Conservation (phyloP, 768 basidiomycete genomes). For the Gloeophyllum trabeum region DNA sequence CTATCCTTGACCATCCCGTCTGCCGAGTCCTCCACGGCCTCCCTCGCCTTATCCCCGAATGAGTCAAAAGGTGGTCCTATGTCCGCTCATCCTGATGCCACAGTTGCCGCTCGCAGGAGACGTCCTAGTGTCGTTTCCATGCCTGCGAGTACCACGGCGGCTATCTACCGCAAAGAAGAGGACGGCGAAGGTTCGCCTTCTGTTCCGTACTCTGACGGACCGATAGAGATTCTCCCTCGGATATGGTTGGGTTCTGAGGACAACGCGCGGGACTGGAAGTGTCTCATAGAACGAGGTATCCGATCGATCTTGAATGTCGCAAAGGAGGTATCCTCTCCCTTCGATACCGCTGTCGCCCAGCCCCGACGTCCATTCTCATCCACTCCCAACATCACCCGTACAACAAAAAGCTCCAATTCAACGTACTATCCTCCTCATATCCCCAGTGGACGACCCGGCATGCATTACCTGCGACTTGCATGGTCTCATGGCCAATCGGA, state of each 20-base stretch:
- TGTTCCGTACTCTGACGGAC: slow-evolving; percentile 70
- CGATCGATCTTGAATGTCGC: slow-evolving; percentile 84
- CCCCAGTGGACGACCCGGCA: slow-evolving; percentile 57
- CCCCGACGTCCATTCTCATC: slow-evolving; percentile 52
- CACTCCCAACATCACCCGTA: slow-evolving; percentile 48
- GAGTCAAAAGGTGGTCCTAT: slow-evolving; percentile 17
- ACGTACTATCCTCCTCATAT: slow-evolving; percentile 61
- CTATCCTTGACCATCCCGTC: slow-evolving; percentile 60
- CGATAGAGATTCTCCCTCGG: slow-evolving; percentile 73
- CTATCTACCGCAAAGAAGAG: slow-evolving; percentile 43
- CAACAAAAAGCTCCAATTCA: slow-evolving; percentile 23
- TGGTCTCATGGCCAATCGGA: slow-evolving; percentile 96
- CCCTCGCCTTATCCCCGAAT: slow-evolving; percentile 28
- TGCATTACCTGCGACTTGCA: slow-evolving; percentile 81
- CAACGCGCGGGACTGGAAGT: slow-evolving; percentile 75
- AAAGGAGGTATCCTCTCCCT: slow-evolving; percentile 75
- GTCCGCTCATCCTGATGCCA: too few relatives aligned
- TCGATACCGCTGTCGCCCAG: slow-evolving; percentile 36
- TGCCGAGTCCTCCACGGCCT: slow-evolving; percentile 44
- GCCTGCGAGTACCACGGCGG: slow-evolving; percentile 39
- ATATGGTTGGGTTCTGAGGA: slow-evolving; percentile 90
- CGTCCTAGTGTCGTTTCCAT: slow-evolving; percentile 69
- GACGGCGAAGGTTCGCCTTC: slow-evolving; percentile 47
- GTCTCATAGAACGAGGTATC: slow-evolving; percentile 61
- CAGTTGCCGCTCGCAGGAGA: slow-evolving; percentile 38